Percentiles rank a stretch among this genome's conserved stretches.
Evolutionary conservation across 1,284 basidiomycete genomes (phyloP).

Genomic region (Melampsora americana): DNA sequence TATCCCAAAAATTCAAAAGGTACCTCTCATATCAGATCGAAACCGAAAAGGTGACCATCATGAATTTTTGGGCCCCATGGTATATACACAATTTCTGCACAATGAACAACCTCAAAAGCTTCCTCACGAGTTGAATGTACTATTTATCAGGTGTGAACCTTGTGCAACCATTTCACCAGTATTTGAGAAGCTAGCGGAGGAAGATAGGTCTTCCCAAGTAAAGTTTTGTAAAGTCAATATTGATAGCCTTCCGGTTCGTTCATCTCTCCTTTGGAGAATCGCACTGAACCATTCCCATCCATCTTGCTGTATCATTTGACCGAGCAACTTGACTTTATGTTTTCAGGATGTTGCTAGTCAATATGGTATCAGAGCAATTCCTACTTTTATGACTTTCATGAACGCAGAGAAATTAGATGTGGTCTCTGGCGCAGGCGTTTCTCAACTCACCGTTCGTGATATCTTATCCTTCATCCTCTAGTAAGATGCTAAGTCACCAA

Average conservation of each 20-base stretch:
- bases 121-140: no score
- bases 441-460: no score
- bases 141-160: slow-evolving; percentile 23
- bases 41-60: not conserved
- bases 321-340: no score
- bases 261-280: no score
- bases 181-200: slow-evolving; percentile 23
- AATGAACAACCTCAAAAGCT: no score
- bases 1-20: no score
- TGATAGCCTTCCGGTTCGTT: slow-evolving; percentile 18
- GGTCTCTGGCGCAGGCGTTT: no score
- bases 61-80: slow-evolving; percentile 35
- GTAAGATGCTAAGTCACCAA: no score
- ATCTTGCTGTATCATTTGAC: no score
- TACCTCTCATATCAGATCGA: no score
- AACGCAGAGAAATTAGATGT: not conserved
- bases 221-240: slow-evolving; percentile 37
- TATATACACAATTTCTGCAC: not conserved
- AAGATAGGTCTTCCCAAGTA: slow-evolving; percentile 20
- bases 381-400: slow-evolving; percentile 29
- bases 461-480: no score
- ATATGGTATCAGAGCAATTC: slow-evolving; percentile 29
- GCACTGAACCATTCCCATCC: no score
- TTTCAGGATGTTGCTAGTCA: slow-evolving; percentile 19
- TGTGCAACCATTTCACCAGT: slow-evolving; percentile 29